Percentiles rank a stretch among this genome's conserved stretches.
Conservation (phyloP, 169 alveolate genomes). For the Cryptosporidium andersoni region DNA sequence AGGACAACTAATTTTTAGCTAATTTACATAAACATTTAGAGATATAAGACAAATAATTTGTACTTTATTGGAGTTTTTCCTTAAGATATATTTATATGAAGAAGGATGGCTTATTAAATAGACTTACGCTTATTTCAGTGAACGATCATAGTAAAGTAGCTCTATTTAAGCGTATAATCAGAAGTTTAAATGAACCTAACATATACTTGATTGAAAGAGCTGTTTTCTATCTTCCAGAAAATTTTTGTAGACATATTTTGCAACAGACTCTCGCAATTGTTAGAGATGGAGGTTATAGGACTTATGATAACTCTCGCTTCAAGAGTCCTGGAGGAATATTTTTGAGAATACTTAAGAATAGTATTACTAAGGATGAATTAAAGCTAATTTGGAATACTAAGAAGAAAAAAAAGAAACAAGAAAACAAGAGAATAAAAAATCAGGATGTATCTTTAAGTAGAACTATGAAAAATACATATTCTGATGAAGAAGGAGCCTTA, state of each 20-base stretch:
- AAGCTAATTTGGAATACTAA: constrained; percentile 36
- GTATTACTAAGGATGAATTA: constrained; percentile 27
- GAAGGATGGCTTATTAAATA: constrained; percentile 10
- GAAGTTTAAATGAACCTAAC: constrained; percentile 44
- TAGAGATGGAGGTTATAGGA: constrained; percentile 49
- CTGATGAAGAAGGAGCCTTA: constrained; percentile 41
- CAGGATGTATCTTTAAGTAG: not conserved
- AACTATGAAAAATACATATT: not conserved
- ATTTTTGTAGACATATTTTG: not conserved
- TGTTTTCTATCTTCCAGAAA: constrained; percentile 34
- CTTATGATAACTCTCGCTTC: constrained; percentile 38
- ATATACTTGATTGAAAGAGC: constrained; percentile 52
- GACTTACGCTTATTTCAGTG: constrained; percentile 13
- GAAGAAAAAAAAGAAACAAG: constrained; percentile 13
- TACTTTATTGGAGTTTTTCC: not conserved
- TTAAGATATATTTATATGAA: not conserved
- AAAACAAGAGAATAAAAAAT: not conserved
- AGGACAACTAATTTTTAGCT: not conserved
- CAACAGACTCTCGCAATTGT: constrained; percentile 23
- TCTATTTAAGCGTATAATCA: constrained; percentile 16
- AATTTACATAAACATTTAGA: not conserved
- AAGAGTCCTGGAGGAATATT: constrained; percentile 67
- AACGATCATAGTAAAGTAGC: constrained; percentile 13
- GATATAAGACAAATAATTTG: not conserved
- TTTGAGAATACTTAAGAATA: constrained; percentile 34